Evolutionary conservation across 352 stramenopile genomes (phyloP), one percentile per base, ranked within the genome.

Genomic region (Blastocystis sp.): DNA sequence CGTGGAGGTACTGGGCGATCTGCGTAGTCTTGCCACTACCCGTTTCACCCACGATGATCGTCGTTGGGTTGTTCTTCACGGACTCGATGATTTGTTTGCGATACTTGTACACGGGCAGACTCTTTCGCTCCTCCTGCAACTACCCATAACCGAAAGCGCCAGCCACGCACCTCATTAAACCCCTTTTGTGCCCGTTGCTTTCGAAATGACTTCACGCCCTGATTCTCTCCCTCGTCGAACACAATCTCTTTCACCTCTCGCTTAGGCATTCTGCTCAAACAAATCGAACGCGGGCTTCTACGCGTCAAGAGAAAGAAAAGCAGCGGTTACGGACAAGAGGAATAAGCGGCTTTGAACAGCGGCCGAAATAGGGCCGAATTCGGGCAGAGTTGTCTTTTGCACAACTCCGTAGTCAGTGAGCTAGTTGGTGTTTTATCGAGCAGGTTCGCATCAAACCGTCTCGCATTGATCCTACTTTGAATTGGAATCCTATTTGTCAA

Each of bases 21-120:
- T 96, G 94, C 62, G 94, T 97, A 80, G 94, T 96, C 91, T 97
- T 97, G 80, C 94, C 94, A 62, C 93, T 96, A 31, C 95, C 95
- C 0, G 95, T 97, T 91, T 96, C 94, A 45, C 95, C 95, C 29
- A 96, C 93, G 70, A 96, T 92, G 74, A 97, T 95, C 50, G 67
- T 78, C n/a, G 67, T 78, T 19, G 67, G 67, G 50, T 78, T 78
- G 3, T 60, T 45, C 45, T 78, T 45, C 13, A 78, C 67, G 0
- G 67, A 78, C 12, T 55, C 21, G 29, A 78, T 78, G 29, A 78
- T 78, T 21, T 78, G 35, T n/a, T 78, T 35, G 10, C 67, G n/a
- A 24, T 78, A 60, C 31, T 55, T 24, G 37, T 74, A 74, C 37
- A 74, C 63, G 35, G 63, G 63, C 16, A 74, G 26, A 74, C 16